Conservation (phyloP, 1,139 yeast species). For the Scheffersomyces cryptocercus region DNA sequence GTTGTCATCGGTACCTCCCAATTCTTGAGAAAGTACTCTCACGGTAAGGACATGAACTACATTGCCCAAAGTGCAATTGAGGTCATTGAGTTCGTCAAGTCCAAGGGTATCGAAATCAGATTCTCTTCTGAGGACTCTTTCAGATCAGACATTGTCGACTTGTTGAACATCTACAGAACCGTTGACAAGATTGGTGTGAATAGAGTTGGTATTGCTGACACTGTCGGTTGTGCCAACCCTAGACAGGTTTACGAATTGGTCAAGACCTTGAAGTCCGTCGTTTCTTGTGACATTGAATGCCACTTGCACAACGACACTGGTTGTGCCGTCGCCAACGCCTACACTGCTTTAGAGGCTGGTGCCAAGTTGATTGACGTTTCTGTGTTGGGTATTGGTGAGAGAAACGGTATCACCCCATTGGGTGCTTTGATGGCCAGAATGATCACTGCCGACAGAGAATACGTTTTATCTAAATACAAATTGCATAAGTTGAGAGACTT, state of each 20-base stretch:
- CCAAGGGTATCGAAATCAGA: conserved; percentile 58
- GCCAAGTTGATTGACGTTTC: conserved; percentile 59
- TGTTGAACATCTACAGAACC: conserved; percentile 56
- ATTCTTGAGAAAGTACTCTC: conserved; percentile 52
- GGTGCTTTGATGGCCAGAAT: conserved; percentile 66
- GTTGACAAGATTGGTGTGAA: conserved; percentile 61
- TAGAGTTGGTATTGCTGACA: conserved; percentile 63
- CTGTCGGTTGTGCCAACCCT: conserved; percentile 64
- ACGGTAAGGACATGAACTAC: conserved; percentile 57
- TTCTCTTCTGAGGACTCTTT: conserved; percentile 60
- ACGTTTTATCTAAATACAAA: conserved; percentile 57
- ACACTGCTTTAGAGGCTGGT: conserved; percentile 64
- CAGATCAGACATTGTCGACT: conserved; percentile 58
- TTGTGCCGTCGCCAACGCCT: conserved; percentile 62
- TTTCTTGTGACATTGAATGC: conserved; percentile 58
- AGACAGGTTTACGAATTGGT: conserved; percentile 61
- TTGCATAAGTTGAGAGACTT: conserved; percentile 55
- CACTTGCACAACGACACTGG: conserved; percentile 66
- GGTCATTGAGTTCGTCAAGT: conserved; percentile 58
- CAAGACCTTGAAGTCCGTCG: conserved; percentile 57
- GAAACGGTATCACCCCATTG: conserved; percentile 61
- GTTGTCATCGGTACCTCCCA: conserved; percentile 61
- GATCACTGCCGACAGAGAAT: conserved; percentile 61
- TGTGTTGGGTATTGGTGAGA: conserved; percentile 61
- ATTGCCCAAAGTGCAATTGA: conserved; percentile 55